Percentiles rank a stretch among this genome's conserved stretches.
Evolutionary conservation across 2,329 filamentous ascomycete species (phyloP).

Genomic region (Botryotinia narcissicola): DNA sequence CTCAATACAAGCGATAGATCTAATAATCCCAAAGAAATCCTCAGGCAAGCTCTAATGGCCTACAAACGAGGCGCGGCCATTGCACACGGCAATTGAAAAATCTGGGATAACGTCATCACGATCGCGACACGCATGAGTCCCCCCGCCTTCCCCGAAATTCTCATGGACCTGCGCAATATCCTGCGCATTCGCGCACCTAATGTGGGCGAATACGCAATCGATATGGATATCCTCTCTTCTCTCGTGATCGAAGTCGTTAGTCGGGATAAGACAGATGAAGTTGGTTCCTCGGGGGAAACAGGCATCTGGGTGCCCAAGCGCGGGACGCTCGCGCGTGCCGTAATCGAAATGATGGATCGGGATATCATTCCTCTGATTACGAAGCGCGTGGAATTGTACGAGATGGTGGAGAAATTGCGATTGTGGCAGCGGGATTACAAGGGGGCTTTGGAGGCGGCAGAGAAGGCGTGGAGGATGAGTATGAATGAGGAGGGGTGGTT

Average conservation of each 20-base stretch:
- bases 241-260: slow-evolving; percentile 70
- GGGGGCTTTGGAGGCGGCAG: slow-evolving; percentile 76
- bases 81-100: slow-evolving; percentile 82
- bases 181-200: slow-evolving; percentile 66
- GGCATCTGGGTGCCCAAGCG: slow-evolving; percentile 47
- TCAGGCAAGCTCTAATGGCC: slow-evolving; percentile 74
- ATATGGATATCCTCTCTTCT: slow-evolving; percentile 67
- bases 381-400: slow-evolving; percentile 72
- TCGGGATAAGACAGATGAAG: slow-evolving; percentile 37
- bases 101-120: slow-evolving; percentile 95
- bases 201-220: slow-evolving; percentile 74
- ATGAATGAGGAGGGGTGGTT: slow-evolving; percentile 41
- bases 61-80: slow-evolving; percentile 84
- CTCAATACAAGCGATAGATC: slow-evolving; percentile 35
- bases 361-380: slow-evolving; percentile 82
- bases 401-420: slow-evolving; percentile 67
- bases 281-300: slow-evolving; percentile 19
- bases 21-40: slow-evolving; percentile 44
- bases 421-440: slow-evolving; percentile 69
- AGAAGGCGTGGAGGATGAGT: slow-evolving; percentile 82
- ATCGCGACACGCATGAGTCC: slow-evolving; percentile 76
- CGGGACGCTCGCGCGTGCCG: slow-evolving; percentile 59
- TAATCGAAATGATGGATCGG: slow-evolving; percentile 72
- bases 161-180: slow-evolving; percentile 71
- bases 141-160: slow-evolving; percentile 70